Conservation (phyloP, 2,329 filamentous ascomycete genomes). For the Cladorrhinum sp. region DNA sequence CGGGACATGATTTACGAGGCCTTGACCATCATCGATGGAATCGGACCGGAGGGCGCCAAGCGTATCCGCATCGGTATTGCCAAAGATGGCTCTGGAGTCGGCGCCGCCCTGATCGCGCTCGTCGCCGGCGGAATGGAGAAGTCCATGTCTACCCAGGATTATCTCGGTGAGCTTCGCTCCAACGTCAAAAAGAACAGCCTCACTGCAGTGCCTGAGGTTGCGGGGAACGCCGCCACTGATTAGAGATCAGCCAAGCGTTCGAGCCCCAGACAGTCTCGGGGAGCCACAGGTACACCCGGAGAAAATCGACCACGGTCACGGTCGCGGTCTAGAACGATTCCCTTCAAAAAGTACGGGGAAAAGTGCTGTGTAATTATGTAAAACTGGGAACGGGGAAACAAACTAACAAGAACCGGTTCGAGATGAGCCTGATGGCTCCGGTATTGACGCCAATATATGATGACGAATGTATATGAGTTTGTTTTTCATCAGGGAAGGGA, state of each 20-base stretch:
- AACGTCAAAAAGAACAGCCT: constrained; percentile 36
- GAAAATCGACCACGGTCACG: neutral
- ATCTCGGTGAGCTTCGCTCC: constrained; percentile 41
- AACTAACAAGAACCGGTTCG: neutral
- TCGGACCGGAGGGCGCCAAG: constrained; percentile 76
- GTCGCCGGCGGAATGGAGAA: constrained; percentile 71
- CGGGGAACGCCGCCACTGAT: constrained; percentile 16
- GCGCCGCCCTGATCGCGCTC: constrained; percentile 89
- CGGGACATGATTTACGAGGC: constrained; percentile 84
- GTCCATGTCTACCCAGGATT: constrained; percentile 34
- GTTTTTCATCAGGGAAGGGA: neutral
- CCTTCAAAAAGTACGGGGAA: neutral
- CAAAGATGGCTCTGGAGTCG: constrained; percentile 94
- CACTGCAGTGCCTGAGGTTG: constrained; percentile 26
- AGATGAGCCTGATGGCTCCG: no score
- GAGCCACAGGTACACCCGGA: neutral
- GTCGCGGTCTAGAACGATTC: constrained; percentile 2
- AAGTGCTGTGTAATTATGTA: constrained; percentile 19
- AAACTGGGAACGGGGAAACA: constrained; percentile 1
- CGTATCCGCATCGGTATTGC: constrained; percentile 92
- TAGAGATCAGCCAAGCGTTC: constrained; percentile 15
- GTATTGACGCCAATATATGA: neutral
- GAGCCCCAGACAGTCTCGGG: neutral
- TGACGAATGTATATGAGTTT: constrained; percentile 1
- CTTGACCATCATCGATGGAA: constrained; percentile 69